Evolutionary conservation across 2,329 filamentous ascomycete species (phyloP).

Genomic region (Sporothrix dimorphospora): DNA sequence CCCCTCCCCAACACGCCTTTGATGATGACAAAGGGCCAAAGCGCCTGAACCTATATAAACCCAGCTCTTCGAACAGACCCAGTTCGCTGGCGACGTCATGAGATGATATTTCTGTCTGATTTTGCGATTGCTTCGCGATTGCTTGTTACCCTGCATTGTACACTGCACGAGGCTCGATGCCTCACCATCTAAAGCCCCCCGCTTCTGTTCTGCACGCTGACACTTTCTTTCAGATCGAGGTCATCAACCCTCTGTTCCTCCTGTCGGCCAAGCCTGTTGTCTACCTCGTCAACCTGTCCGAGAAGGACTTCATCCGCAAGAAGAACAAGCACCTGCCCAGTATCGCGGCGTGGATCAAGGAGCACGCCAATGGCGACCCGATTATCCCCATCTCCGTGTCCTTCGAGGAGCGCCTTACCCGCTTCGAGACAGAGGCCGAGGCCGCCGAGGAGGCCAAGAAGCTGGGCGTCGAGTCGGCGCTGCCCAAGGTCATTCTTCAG

Average conservation of each 20-base stretch:
- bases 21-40: conserved; percentile 98
- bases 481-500: conserved; percentile 87
- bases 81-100: conserved; percentile 60
- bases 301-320: conserved; percentile 95
- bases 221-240: conserved; percentile 72
- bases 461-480: conserved; percentile 80
- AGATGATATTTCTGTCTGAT: conserved; percentile 81
- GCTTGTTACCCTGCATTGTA: neutral
- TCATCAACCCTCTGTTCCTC: conserved; percentile 95
- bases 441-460: conserved; percentile 86
- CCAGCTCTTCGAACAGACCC: conserved; percentile 99
- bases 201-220: neutral
- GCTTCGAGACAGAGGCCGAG: conserved; percentile 75
- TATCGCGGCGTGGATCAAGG: conserved; percentile 94
- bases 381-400: conserved; percentile 91
- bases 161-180: neutral
- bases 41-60: conserved; percentile 86
- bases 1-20: conserved; percentile 46
- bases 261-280: conserved; percentile 96
- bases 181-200: neutral
- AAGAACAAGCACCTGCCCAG: conserved; percentile 99
- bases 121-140: conserved; percentile 21
- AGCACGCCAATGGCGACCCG: conserved; percentile 82
- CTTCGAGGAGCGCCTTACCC: conserved; percentile 89
- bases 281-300: conserved; percentile 94